phyloP scores from a whole-genome alignment of 2,329 filamentous ascomycete species.

The Piedraia hortae region DNA sequence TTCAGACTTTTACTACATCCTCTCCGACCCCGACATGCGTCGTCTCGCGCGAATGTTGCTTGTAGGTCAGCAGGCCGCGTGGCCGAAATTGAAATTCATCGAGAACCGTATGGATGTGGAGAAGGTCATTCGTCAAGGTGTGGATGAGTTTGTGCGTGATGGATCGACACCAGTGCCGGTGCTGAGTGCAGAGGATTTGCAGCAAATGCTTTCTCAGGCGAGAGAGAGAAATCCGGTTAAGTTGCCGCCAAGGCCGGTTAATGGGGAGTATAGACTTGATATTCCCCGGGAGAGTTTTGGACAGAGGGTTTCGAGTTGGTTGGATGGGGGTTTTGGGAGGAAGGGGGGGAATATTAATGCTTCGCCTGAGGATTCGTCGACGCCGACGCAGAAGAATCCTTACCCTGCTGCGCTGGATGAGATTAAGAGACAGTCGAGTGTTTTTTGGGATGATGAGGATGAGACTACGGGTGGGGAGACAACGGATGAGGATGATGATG shows the following conservation, averaged over 20 bases:
- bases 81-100: slow-evolving; percentile 78
- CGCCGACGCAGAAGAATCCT: background rate
- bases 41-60: slow-evolving; percentile 70
- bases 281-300: slow-evolving; percentile 7
- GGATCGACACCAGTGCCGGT: slow-evolving; percentile 10
- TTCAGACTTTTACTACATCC: slow-evolving; percentile 62
- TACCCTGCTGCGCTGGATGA: slow-evolving; percentile 14
- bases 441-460: slow-evolving; percentile 20
- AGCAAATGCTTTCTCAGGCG: slow-evolving; percentile 14
- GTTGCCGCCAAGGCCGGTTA: no score
- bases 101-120: slow-evolving; percentile 69
- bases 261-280: no score
- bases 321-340: slow-evolving; percentile 3
- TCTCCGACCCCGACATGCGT: slow-evolving; percentile 51
- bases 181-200: slow-evolving; percentile 21
- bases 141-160: no score
- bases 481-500: slow-evolving; percentile 4
- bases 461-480: no score
- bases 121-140: slow-evolving; percentile 18
- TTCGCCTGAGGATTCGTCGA: background rate
- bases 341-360: background rate
- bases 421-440: slow-evolving; percentile 18
- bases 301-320: slow-evolving; percentile 10
- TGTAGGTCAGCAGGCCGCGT: slow-evolving; percentile 66
- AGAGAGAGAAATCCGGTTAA: no score